Evolutionary conservation across 2,329 filamentous ascomycete genomes (phyloP).

Genomic region (Fusarium succisae): DNA sequence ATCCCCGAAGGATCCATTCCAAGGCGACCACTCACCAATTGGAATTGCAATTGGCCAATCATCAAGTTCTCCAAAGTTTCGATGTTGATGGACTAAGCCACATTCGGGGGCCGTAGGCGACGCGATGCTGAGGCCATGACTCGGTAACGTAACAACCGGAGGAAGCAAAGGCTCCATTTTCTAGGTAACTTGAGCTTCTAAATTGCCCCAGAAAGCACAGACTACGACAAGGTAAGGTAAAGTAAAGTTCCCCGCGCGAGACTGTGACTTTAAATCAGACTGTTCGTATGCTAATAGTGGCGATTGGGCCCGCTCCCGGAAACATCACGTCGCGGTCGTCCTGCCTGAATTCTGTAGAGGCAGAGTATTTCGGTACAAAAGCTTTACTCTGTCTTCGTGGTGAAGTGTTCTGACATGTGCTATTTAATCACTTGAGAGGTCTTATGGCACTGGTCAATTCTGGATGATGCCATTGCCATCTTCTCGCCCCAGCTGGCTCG

Average conservation of each 20-base stretch:
- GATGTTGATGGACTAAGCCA: not conserved
- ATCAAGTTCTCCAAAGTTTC: not conserved
- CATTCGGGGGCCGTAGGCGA: conserved; percentile 2
- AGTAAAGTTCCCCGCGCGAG: not conserved
- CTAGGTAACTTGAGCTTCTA: not conserved
- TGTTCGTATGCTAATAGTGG: not conserved
- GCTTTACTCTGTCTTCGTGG: rapidly evolving
- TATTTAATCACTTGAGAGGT: too few relatives aligned
- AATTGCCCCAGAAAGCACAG: conserved; percentile 9
- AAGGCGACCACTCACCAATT: not conserved
- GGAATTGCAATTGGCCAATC: not conserved
- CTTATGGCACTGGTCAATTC: too few relatives aligned
- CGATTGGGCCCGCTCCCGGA: not conserved
- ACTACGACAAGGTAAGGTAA: not conserved
- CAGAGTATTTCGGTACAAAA: not conserved
- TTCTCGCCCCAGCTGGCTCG: not conserved
- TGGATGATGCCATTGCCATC: not conserved
- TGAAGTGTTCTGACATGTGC: rapidly evolving
- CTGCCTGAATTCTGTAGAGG: not conserved
- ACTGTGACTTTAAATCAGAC: not conserved
- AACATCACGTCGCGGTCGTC: not conserved
- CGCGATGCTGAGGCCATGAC: conserved; percentile 2
- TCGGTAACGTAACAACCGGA: conserved; percentile 1
- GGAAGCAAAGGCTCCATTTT: not conserved
- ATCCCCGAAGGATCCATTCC: conserved; percentile 10